Evolutionary conservation across 2,329 filamentous ascomycete genomes (phyloP).

Genomic region (Allantophomopsis cytisporea): DNA sequence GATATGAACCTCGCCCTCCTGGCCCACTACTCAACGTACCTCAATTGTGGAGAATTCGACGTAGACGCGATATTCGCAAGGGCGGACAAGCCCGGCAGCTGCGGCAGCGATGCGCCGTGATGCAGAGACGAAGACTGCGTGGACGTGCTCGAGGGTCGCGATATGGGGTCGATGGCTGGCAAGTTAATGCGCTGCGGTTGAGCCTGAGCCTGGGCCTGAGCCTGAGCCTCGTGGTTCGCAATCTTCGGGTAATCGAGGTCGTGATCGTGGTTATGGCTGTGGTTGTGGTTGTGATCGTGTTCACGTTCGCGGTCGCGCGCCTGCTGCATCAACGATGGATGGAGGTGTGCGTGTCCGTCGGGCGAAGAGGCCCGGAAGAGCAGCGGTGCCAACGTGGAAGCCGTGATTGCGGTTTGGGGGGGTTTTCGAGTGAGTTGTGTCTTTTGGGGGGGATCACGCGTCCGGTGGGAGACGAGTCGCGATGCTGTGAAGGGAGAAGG

Average conservation of each 20-base stretch:
- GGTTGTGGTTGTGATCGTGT: slow-evolving; percentile 10
- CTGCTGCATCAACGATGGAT: no score
- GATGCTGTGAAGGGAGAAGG: no score
- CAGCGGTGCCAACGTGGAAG: slow-evolving; percentile 43
- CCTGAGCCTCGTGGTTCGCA: slow-evolving; percentile 19
- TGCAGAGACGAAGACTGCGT: slow-evolving; percentile 28
- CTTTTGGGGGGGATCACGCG: no score
- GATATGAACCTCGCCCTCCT: no score
- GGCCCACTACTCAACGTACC: slow-evolving; percentile 23
- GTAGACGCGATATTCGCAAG: slow-evolving; percentile 39
- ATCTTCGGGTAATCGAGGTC: no score
- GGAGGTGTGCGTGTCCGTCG: no score
- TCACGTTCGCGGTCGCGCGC: no score
- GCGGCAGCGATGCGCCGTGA: slow-evolving; percentile 25
- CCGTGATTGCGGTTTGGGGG: slow-evolving; percentile 27
- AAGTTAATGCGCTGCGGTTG: slow-evolving; percentile 32
- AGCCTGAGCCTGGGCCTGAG: slow-evolving; percentile 38
- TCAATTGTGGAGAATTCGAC: slow-evolving; percentile 32
- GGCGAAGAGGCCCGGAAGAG: not conserved
- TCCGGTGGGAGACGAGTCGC: no score
- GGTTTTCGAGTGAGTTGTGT: slow-evolving; percentile 2
- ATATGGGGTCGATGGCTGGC: slow-evolving; percentile 32
- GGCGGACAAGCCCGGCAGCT: slow-evolving; percentile 41
- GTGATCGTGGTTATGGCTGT: slow-evolving; percentile 10
- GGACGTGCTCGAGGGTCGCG: slow-evolving; percentile 36